Base-by-base conservation (phyloP, 345 rosid genomes). In the Populus alba region DNA sequence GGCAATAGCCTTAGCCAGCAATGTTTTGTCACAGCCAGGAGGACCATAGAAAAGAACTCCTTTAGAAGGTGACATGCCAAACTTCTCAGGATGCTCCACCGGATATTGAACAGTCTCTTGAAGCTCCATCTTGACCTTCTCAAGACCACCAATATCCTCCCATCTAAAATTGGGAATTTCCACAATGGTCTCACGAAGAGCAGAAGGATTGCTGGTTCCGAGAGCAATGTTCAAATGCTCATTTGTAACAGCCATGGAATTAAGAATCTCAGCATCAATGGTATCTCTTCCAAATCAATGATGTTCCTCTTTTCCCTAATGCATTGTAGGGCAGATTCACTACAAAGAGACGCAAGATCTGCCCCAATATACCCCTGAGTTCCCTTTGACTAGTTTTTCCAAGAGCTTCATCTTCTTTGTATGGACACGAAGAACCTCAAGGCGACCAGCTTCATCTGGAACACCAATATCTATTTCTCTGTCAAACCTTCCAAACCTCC, bases 141-240 rank as follows among this genome's bases (percentile, higher is more conserved):
- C 68, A 16, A 13, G 53, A 12, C 73, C 61, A 25, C 73, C 61
- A 70, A 43, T 47, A 9, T 70, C 72, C 11, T 70, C 55, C 73
- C 73, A 70, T 13, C 73, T 70, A 70, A 47, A n/a, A 16, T 47
- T 45, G 35, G 59, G 73, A 70, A 47, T 13, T 43, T 70, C 73
- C 57, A 43, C 73, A 15, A 25, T 47, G 6, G 22, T 47, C 49
- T 70, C 61, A 23, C 73, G 57, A 4, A 70, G 59, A 13, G 55
- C 35, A 43, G 59, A 45, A 43, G 73, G 57, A 35, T 70, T 45
- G 57, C 55, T 27, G 38, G 9, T 66, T 66, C 69, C 69, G 11
- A 66, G 20, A 66, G 35, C 69, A 7, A 31, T 31, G 11, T 31
- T 25, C 22, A 66, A 66, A 38, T 66, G 69, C 20, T 66, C 4